Base-by-base conservation (phyloP, 306 rosid species). In the Psophocarpus tetragonolobus region DNA sequence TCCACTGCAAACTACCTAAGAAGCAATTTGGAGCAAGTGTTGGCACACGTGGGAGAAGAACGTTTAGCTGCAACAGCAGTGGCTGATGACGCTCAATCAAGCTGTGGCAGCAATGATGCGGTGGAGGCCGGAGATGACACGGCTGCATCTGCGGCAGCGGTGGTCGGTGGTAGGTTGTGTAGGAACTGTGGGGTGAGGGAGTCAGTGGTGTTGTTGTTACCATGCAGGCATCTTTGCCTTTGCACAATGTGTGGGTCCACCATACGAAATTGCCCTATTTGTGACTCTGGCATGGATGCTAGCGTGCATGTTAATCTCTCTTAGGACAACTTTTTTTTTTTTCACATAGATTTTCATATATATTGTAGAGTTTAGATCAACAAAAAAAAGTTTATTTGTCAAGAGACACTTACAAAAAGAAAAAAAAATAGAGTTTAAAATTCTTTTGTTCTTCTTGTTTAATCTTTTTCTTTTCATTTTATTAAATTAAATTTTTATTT, bases 211-310 rank as follows among this genome's bases (percentile, higher is more conserved):
- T 45, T 95, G 84, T 66, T 89, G 70, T 57, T 95, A 69, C 98
- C 97, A 74, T 95, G 98, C 80, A 89, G 96, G 87, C 98, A 95
- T 78, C 82, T 95, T 15, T 95, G 98, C 73, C 82, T 92, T 12
- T 95, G 98, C 57, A 80, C 89, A 8, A 47, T 68, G 75, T 95
- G 98, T 83, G 98, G 96, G 90, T 89, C 98, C 93, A 74, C 80
- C 1, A 36, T 86, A 0, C 80, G 80, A n/a, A 82, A 72, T 38
- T 95, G 98, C 78, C 98, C 98, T 0, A 87, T 91, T 0, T 95
- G 98, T 79, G 53, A 84, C 68, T 86, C 93, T 44, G 83, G 84
- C 74, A 84, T 89, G 75, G 90, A 84, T 78, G 90, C 92, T 24
- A 92, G 89, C 6, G 93, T 95, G 13, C 97, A 90, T 87, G 97